These are phyloP conservation scores for Toxicodendron radicans DNA, from an alignment of 345 rosid genomes.

Conservation along the genomic window DNA sequence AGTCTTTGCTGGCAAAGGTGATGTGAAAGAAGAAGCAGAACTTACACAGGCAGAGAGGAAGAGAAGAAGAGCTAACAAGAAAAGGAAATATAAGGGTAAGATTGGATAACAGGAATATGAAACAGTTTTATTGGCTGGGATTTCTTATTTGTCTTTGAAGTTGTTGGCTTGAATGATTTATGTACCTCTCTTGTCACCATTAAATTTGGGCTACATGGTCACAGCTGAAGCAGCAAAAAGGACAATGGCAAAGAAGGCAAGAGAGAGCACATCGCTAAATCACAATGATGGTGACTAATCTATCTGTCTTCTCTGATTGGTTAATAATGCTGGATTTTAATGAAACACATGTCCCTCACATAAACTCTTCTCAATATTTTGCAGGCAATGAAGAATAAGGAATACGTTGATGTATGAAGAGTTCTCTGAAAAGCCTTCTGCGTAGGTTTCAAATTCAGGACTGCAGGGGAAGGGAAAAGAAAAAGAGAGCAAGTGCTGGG, in stretches of 20 bases:
- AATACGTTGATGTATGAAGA: background rate
- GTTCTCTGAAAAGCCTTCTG: background rate
- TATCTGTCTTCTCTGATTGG: slow-evolving; percentile 5
- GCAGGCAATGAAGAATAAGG: slow-evolving; percentile 44
- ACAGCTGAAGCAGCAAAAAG: slow-evolving; percentile 63
- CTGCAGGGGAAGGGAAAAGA: background rate
- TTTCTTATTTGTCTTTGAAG: background rate
- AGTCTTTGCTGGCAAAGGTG: slow-evolving; percentile 78
- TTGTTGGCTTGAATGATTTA: background rate
- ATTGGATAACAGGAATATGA: background rate
- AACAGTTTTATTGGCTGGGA: background rate
- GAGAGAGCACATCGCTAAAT: slow-evolving; percentile 19
- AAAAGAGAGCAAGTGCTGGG: background rate
- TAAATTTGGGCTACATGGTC: slow-evolving; percentile 12
- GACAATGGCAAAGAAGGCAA: slow-evolving; percentile 46
- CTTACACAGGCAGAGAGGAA: slow-evolving; percentile 81
- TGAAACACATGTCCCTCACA: background rate
- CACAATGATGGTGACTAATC: slow-evolving; percentile 37
- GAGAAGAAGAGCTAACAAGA: slow-evolving; percentile 98
- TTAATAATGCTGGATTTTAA: slow-evolving; percentile 8
- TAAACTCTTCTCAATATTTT: slow-evolving; percentile 15
- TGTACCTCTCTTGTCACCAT: slow-evolving; percentile 12
- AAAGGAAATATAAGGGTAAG: slow-evolving; percentile 81
- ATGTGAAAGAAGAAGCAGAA: slow-evolving; percentile 82
- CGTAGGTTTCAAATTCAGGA: background rate